Percentiles rank a stretch among this genome's conserved stretches.
Conservation (phyloP, 345 rosid genomes). For the Syzygium grande region DNA sequence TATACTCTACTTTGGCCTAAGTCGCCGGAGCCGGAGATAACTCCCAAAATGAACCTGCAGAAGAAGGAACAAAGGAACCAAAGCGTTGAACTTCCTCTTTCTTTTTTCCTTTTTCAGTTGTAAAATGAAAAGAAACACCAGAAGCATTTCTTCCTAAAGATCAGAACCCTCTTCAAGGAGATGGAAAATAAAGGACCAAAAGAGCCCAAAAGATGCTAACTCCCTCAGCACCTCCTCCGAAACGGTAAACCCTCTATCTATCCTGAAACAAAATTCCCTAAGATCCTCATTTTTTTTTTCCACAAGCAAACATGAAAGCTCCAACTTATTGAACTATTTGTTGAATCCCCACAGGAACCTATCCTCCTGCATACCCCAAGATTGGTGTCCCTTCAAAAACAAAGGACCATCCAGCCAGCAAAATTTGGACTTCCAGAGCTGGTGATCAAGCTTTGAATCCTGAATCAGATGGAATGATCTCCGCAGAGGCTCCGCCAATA, state of each 20-base stretch:
- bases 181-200: not conserved
- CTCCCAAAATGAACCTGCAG: not conserved
- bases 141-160: not conserved
- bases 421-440: not conserved
- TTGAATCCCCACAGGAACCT: not conserved
- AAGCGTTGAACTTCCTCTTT: not conserved
- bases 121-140: not conserved
- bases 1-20: not conserved
- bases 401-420: not conserved
- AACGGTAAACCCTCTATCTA: not conserved
- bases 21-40: not conserved
- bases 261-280: not conserved
- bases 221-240: not conserved
- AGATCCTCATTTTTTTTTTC: not conserved
- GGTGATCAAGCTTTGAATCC: not conserved
- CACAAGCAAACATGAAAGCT: not conserved
- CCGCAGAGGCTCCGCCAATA: not conserved
- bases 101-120: not conserved
- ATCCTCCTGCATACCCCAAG: not conserved
- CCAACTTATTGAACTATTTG: not conserved
- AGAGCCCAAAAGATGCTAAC: not conserved
- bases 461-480: not conserved
- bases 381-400: not conserved
- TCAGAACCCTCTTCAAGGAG: not conserved
- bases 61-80: not conserved